These are phyloP conservation scores for Solanum habrochaites DNA, from an alignment of 257 asterid genomes.

Conservation along the genomic window DNA sequence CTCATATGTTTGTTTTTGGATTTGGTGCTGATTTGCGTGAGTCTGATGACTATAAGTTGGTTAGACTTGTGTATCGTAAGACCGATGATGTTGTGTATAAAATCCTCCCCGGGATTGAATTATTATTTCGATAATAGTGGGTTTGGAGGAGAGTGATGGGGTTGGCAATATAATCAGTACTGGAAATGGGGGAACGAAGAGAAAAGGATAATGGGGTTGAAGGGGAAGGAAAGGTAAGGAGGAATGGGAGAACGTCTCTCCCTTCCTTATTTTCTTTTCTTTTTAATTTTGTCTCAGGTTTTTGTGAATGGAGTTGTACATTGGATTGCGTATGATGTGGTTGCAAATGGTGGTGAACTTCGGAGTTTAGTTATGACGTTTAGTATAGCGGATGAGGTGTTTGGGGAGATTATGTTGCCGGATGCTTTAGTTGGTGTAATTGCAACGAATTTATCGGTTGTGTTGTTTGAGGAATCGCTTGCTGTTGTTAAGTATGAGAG, in stretches of 20 bases:
- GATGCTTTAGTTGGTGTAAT: conserved; percentile 11
- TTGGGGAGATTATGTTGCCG: conserved; percentile 32
- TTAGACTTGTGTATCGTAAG: conserved; percentile 34
- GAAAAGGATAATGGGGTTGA: no score
- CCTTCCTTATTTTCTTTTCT: no score
- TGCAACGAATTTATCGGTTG: conserved; percentile 4
- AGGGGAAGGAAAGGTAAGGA: no score
- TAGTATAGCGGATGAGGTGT: conserved; percentile 27
- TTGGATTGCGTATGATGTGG: conserved; percentile 34
- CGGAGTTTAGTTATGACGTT: conserved; percentile 27
- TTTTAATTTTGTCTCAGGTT: conserved; percentile 35
- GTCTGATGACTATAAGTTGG: conserved; percentile 31
- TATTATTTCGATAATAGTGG: conserved; percentile 20
- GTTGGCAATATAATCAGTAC: no score
- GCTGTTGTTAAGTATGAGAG: conserved; percentile 15
- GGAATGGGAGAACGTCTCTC: no score
- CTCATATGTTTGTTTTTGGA: conserved; percentile 33
- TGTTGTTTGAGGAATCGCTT: conserved; percentile 17
- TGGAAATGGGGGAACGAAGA: no score
- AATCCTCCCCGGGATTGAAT: conserved; percentile 38
- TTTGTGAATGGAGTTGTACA: conserved; percentile 32
- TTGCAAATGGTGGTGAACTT: neutral
- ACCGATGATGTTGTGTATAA: neutral
- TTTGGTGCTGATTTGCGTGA: conserved; percentile 23
- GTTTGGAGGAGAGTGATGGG: conserved; percentile 29